Percentiles rank a stretch among this genome's conserved stretches.
Conservation (phyloP, 2,329 filamentous ascomycete species). For the Cercospora beticola region DNA sequence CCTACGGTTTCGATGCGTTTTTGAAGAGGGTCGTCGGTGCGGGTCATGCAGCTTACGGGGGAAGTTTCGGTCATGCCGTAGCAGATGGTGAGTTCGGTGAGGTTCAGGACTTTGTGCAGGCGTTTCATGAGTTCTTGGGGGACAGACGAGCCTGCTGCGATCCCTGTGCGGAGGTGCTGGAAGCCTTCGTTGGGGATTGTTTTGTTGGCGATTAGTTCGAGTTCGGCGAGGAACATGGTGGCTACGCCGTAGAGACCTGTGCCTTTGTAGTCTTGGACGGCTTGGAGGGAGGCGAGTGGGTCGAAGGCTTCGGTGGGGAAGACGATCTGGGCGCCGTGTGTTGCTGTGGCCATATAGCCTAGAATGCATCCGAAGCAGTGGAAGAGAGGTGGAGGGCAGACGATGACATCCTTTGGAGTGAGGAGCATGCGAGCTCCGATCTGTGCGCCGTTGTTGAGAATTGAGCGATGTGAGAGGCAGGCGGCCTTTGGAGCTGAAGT, state of each 20-base stretch:
- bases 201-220: conserved; percentile 64
- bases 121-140: conserved; percentile 77
- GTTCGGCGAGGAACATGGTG: conserved; percentile 90
- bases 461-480: conserved; percentile 78
- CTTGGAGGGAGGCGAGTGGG: conserved; percentile 66
- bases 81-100: conserved; percentile 84
- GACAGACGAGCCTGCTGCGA: conserved; percentile 83
- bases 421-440: conserved; percentile 86
- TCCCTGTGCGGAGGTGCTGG: conserved; percentile 75
- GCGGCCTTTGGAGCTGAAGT: conserved; percentile 86
- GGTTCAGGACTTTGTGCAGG: conserved; percentile 70
- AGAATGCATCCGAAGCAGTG: conserved; percentile 86
- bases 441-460: conserved; percentile 86
- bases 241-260: conserved; percentile 83
- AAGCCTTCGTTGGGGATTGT: conserved; percentile 54
- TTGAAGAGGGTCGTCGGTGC: conserved; percentile 69
- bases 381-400: conserved; percentile 60
- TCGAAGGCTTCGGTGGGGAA: conserved; percentile 88
- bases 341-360: conserved; percentile 94
- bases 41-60: conserved; percentile 75
- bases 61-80: conserved; percentile 95
- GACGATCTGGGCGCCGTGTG: conserved; percentile 75
- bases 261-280: conserved; percentile 62
- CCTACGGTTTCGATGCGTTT: conserved; percentile 77
- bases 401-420: conserved; percentile 66